Evolutionary conservation across 2,329 filamentous ascomycete species (phyloP).

Genomic region (Phialemoniopsis sp.): DNA sequence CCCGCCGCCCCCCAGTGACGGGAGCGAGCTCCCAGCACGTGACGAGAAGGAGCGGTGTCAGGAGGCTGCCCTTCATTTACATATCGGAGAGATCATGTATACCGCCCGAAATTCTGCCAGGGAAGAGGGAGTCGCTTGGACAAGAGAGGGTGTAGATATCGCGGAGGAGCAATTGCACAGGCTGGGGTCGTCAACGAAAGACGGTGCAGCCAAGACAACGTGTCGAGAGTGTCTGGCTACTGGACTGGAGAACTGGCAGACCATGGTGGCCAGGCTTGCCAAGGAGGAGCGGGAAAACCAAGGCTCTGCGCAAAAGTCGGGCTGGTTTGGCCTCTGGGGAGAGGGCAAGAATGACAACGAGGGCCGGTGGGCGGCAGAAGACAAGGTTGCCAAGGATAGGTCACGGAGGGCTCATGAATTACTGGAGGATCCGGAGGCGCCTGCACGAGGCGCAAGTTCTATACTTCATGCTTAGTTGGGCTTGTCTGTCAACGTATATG

Average conservation of each 20-base stretch:
- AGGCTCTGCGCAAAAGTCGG: constrained; percentile 15
- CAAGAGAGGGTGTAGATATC: constrained; percentile 77
- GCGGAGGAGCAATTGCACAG: constrained; percentile 65
- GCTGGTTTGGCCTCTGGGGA: constrained; percentile 38
- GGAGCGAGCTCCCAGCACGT: constrained; percentile 63
- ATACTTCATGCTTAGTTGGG: constrained; percentile 7
- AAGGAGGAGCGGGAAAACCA: constrained; percentile 29
- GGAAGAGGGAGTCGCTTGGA: constrained; percentile 82
- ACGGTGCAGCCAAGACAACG: constrained; percentile 44
- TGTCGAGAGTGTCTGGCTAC: constrained; percentile 76
- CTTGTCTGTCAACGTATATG: too few species aligned
- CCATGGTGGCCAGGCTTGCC: constrained; percentile 69
- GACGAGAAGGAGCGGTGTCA: constrained; percentile 67
- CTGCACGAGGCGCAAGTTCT: constrained; percentile 8
- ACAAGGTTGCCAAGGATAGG: constrained; percentile 49
- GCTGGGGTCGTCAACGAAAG: constrained; percentile 19
- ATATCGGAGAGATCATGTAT: constrained; percentile 92
- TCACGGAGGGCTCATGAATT: constrained; percentile 46
- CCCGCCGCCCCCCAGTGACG: constrained; percentile 66
- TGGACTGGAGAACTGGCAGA: constrained; percentile 76
- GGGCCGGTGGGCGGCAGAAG: constrained; percentile 50
- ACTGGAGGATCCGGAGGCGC: constrained; percentile 41
- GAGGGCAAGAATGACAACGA: constrained; percentile 25
- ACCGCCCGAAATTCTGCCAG: constrained; percentile 46
- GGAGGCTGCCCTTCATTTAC: constrained; percentile 80